Evolutionary conservation across 179 eudicot genomes (phyloP), one percentile per base, ranked within the genome.

Genomic region (Carnegiea gigantea): DNA sequence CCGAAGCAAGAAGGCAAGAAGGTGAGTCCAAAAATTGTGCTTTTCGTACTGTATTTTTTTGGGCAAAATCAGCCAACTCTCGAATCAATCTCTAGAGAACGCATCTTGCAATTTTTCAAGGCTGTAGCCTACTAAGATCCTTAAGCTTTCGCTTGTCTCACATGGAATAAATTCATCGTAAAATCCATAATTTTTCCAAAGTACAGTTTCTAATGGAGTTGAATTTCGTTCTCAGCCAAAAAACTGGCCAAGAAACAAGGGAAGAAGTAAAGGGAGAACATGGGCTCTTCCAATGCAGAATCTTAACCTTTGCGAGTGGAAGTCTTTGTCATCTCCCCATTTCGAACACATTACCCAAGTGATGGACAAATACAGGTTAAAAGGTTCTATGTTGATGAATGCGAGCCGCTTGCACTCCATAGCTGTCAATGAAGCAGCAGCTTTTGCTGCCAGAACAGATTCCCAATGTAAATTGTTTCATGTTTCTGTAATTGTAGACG

Each of bases 1-100:
- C 97, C 40, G 97, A 93, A 83, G 95, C 97, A 77, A 89, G 85
- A 86, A 85, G 93, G 83, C 86, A 83, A 86, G 83, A 75, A 79
- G 92, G 95, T 89, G 53, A 30, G 43, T 11, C 18, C 1, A 28
- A 44, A 28, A 28, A 28, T 7, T 53, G 15, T 53, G 5, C 60
- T 48, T 23, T 48, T 26, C 11, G n/a, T 24, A 44, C 46, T 1
- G 11, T 10, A n/a, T 2, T 40, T 72, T 72, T 40, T 72, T 13
- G 6, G 62, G 26, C 68, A n/a, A 20, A 72, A 38, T 4, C 28
- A 38, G 57, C 38, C 23, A 57, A 15, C 6, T 51, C 7, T 57
- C 23, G 3, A 15, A 62, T 62, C 30, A 23, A 23, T n/a, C 68
- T 62, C 13, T 9, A 9, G 68, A 62, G 5, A 24, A 57, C 15